Evolutionary conservation across 495 filamentous ascomycete species (phyloP).

Genomic region (Aspergillus panamensis): DNA sequence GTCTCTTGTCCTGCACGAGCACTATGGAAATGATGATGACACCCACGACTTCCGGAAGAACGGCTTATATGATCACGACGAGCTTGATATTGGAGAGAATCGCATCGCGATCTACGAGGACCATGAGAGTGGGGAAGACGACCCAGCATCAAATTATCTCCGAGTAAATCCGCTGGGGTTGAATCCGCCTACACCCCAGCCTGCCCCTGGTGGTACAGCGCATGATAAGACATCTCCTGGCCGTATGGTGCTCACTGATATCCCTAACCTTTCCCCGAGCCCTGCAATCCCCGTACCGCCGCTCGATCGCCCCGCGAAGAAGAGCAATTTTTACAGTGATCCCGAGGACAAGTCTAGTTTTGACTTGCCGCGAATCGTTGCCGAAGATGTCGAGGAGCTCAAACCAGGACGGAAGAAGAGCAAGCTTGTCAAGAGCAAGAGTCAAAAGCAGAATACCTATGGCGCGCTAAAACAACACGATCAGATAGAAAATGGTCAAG

Average conservation of each 20-base stretch:
- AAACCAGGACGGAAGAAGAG: conserved; percentile 23
- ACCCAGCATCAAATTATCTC: conserved; percentile 27
- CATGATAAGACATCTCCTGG: conserved; percentile 17
- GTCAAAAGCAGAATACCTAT: conserved; percentile 35
- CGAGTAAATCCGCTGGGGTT: conserved; percentile 49
- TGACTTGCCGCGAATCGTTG: conserved; percentile 27
- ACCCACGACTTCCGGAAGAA: conserved; percentile 18
- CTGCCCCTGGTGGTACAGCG: conserved; percentile 26
- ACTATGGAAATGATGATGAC: conserved; percentile 36
- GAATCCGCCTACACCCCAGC: conserved; percentile 52
- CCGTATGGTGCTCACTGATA: conserved; percentile 35
- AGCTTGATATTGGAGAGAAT: conserved; percentile 40
- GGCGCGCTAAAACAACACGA: conserved; percentile 40
- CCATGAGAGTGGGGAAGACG: conserved; percentile 43
- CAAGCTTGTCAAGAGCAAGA: conserved; percentile 35
- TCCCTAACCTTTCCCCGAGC: conserved; percentile 35
- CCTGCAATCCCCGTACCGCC: conserved; percentile 15
- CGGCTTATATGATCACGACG: conserved; percentile 28
- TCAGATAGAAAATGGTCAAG: conserved; percentile 28
- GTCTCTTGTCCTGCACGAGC: conserved; percentile 38
- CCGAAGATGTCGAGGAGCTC: conserved; percentile 5
- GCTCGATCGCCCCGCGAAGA: conserved; percentile 27
- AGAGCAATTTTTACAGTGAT: conserved; percentile 39
- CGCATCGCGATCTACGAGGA: conserved; percentile 46
- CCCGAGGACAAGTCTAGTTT: conserved; percentile 28